A percentile compares a stretch with the other conserved stretches of the same genome.
Evolutionary conservation across 2,329 filamentous ascomycete species (phyloP).

Genomic region (Penicillium sp.): DNA sequence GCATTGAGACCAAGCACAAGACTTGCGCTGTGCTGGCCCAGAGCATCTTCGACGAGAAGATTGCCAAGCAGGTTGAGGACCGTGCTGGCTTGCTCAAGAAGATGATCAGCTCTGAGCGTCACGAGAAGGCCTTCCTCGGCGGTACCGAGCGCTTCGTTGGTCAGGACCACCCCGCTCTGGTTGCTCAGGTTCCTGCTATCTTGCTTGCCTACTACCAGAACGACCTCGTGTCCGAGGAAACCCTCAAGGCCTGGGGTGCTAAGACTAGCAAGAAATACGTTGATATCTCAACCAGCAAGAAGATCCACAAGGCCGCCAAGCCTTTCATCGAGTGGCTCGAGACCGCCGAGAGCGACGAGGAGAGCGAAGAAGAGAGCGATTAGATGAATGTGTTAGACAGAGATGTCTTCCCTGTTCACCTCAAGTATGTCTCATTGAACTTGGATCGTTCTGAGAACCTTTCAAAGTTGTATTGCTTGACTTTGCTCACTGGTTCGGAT

Average conservation of each 20-base stretch:
- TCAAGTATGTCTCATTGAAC: not conserved
- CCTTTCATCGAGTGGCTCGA: constrained; percentile 93
- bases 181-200: constrained; percentile 77
- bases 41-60: constrained; percentile 89
- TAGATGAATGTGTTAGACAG: constrained; percentile 24
- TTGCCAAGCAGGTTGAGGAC: constrained; percentile 80
- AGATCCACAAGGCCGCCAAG: constrained; percentile 92
- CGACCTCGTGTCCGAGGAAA: constrained; percentile 85
- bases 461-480: not conserved
- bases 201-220: constrained; percentile 87
- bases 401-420: not conserved
- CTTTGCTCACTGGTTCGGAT: not conserved
- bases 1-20: constrained; percentile 92
- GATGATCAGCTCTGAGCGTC: constrained; percentile 86
- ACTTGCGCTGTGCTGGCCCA: constrained; percentile 89
- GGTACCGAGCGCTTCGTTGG: constrained; percentile 90
- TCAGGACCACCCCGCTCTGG: constrained; percentile 77
- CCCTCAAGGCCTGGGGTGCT: constrained; percentile 84
- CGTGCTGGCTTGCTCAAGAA: constrained; percentile 88
- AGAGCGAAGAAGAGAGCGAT: constrained; percentile 64
- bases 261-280: constrained; percentile 99
- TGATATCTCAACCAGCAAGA: constrained; percentile 83
- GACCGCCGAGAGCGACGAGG: constrained; percentile 75
- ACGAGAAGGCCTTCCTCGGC: constrained; percentile 93
- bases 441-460: not conserved